phyloP scores from a whole-genome alignment of 2,329 filamentous ascomycete genomes.

The Taxawa tesnikishii region DNA sequence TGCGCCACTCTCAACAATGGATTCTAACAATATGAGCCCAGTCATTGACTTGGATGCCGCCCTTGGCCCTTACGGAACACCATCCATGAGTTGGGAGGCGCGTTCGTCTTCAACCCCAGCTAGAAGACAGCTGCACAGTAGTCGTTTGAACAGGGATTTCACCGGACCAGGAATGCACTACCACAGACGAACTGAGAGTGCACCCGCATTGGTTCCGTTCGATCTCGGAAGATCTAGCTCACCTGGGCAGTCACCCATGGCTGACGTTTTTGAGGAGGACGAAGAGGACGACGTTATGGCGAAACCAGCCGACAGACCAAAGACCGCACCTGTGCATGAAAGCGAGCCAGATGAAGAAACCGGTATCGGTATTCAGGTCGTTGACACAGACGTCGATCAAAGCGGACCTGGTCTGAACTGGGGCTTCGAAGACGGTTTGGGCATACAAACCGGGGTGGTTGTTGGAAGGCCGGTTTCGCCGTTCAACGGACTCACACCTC shows the following conservation, averaged over 20 bases:
- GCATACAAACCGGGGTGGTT: conserved; percentile 11
- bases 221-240: conserved; percentile 30
- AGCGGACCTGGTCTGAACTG: conserved; percentile 18
- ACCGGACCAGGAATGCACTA: conserved; percentile 60
- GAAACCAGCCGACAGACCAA: neutral
- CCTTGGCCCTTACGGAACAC: conserved; percentile 82
- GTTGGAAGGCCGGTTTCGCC: too few relatives aligned
- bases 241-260: conserved; percentile 53
- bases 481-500: neutral
- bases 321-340: neutral
- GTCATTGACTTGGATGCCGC: conserved; percentile 94
- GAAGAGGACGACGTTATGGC: conserved; percentile 49
- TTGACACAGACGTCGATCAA: conserved; percentile 27
- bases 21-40: conserved; percentile 35
- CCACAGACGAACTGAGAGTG: conserved; percentile 67
- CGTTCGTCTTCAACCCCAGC: conserved; percentile 25
- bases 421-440: conserved; percentile 27
- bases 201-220: conserved; percentile 66
- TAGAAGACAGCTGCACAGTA: conserved; percentile 64
- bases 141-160: conserved; percentile 58
- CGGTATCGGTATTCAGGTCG: conserved; percentile 33
- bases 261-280: conserved; percentile 77
- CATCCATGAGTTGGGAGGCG: conserved; percentile 55
- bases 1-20: conserved; percentile 1
- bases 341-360: conserved; percentile 3